A percentile compares a stretch with the other conserved stretches of the same genome.
phyloP scores from a whole-genome alignment of 2,329 filamentous ascomycete genomes.

The Paramyrothecium sp. region DNA sequence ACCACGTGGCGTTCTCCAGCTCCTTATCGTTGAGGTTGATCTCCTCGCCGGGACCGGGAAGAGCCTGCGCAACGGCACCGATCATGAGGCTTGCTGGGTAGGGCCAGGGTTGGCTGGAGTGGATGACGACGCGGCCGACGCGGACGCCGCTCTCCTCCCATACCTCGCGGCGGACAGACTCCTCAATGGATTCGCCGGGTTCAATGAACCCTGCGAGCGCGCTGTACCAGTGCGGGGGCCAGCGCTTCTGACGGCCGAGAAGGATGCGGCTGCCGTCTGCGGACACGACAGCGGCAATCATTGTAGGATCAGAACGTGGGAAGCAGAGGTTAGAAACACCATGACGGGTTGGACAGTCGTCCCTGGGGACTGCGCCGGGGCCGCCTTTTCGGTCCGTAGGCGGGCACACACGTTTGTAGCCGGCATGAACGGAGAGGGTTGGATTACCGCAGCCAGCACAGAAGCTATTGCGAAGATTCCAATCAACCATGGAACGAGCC shows the following conservation, averaged over 20 bases:
- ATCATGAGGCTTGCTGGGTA: slow-evolving; percentile 86
- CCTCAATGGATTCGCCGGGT: slow-evolving; percentile 81
- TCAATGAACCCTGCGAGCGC: slow-evolving; percentile 87
- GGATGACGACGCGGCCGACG: slow-evolving; percentile 75
- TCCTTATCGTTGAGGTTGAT: slow-evolving; percentile 90
- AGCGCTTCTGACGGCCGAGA: slow-evolving; percentile 81
- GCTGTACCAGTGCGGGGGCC: slow-evolving; percentile 82
- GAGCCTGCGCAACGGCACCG: slow-evolving; percentile 81
- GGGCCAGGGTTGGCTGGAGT: slow-evolving; percentile 85
- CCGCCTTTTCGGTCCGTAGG: slow-evolving; percentile 60
- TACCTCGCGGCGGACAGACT: slow-evolving; percentile 78
- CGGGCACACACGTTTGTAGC: slow-evolving; percentile 79
- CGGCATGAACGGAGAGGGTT: slow-evolving; percentile 76
- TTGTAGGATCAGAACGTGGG: slow-evolving; percentile 88
- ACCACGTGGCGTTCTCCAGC: slow-evolving; percentile 88
- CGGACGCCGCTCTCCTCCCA: slow-evolving; percentile 82
- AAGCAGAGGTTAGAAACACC: slow-evolving; percentile 90
- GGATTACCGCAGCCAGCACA: slow-evolving; percentile 85
- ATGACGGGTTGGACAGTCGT: slow-evolving; percentile 75
- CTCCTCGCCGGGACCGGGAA: slow-evolving; percentile 68
- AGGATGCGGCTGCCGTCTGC: slow-evolving; percentile 74
- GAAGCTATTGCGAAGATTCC: slow-evolving; percentile 91
- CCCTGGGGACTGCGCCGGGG: slow-evolving; percentile 50
- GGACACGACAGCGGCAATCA: slow-evolving; percentile 91
- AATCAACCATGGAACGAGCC: slow-evolving; percentile 84